Base-by-base conservation (phyloP, 2,329 filamentous ascomycete genomes). In the Ceratocystis albifundus region DNA sequence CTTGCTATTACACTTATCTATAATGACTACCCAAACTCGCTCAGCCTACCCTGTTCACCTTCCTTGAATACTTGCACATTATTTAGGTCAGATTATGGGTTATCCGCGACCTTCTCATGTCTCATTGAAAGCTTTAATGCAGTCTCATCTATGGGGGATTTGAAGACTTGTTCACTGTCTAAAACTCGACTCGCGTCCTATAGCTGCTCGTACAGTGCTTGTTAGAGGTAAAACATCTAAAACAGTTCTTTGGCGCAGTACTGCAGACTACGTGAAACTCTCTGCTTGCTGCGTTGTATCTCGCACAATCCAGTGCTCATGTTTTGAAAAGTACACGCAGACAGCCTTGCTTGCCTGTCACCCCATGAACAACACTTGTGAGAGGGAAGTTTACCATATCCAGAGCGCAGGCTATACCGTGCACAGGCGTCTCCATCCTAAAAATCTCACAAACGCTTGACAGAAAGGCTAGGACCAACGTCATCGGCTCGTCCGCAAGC, bases 301-400 rank as follows among this genome's bases (percentile, higher is more conserved):
- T 79, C 1, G 74, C 76, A 0, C 75, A 74, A 48, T 78, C 88
- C 66, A 82, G 79, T 87, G 82, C 0, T 90, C 86, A 0, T 92
- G 88, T 72, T 86, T 94, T 70, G 90, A 94, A 75, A 93, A 92
- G 77, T 86, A 93, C 72, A 88, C 88, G 53, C 81, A 89, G 4
- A 3, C 36, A 41, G 89, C 87, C 0, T 80, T 95, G 0, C 94
- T 93, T 74, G 82, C 87, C 0, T 78, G 77, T 2, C 78, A 82
- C 63, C 86, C 87, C 0, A 78, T 87, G 69, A 87, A 87, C 72
- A 82, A 83, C 36, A 89, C 85, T 10, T 90, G 87, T 71, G 83
- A 87, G 70, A 89, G 89, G n/a, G 90, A 95, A 75, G 82, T 95
- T 55, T 88, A 84, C 71, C 90, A 96, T 74, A 84, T 90, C 10